Conservation (phyloP, 768 basidiomycete genomes). For the Candolleomyces aberdarensis region DNA sequence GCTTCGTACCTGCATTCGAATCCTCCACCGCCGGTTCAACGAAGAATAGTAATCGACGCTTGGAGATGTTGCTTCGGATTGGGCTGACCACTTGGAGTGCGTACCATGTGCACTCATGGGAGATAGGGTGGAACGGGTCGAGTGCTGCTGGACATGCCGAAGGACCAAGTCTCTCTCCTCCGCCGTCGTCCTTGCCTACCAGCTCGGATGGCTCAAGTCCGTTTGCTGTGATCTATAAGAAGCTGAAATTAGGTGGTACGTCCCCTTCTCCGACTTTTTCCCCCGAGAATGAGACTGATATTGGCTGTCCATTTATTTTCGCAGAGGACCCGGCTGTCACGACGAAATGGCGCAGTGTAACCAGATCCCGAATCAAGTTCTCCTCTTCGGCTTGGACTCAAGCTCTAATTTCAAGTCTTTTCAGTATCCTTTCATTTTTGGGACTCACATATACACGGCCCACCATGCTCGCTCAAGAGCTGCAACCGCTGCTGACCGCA, state of each 20-base stretch:
- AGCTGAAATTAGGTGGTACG: slow-evolving; percentile 3
- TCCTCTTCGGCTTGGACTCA: background rate
- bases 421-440: background rate
- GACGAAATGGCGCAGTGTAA: background rate
- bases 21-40: background rate
- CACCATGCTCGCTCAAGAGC: background rate
- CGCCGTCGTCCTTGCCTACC: too few relatives aligned
- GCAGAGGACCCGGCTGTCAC: background rate
- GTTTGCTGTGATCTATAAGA: background rate
- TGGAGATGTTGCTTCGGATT: background rate
- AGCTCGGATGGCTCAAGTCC: background rate
- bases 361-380: background rate
- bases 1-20: background rate
- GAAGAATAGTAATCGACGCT: background rate
- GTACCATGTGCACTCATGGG: background rate
- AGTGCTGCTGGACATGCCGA: background rate
- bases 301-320: too few relatives aligned
- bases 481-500: background rate
- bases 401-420: background rate
- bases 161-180: background rate
- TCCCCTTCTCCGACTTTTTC: background rate
- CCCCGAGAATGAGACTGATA: too few relatives aligned
- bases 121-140: background rate
- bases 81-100: slow-evolving; percentile 5
- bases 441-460: background rate